Base-by-base conservation (phyloP, 768 basidiomycete genomes). In the Kwoniella dejecticola region DNA sequence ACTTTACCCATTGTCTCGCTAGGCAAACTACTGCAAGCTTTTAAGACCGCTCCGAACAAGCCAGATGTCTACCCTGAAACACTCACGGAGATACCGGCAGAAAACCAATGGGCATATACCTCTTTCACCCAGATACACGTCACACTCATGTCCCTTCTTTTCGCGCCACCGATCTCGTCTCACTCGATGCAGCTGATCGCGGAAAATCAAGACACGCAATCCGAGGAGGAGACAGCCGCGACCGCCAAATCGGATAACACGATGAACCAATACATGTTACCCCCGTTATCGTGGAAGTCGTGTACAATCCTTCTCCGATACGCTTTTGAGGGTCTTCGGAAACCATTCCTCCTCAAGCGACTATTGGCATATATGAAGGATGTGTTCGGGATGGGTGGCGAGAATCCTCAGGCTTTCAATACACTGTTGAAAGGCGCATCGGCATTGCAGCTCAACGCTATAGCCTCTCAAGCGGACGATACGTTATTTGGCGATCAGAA, bases 111-210 rank as follows among this genome's bases (percentile, higher is more conserved):
- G 64, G 74, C 75, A 10, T 79, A 75, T 54, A 64, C 75, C 12
- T 74, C 77, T 0, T 71, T 65, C 21, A 74, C 75, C 3, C 79
- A 79, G 23, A 66, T 74, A 30, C 72, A 74, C 36, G 63, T 71
- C 23, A 77, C 79, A 1, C 66, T 79, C 11, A 64, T 69, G 29
- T 77, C 76, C 2, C 66, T 79, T 38, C 53, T 78, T 11, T 70
- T 70, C 48, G 55, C 68, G 3, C 77, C 75, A 15, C 77, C 77
- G 10, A 68, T 72, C 4, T 68, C 67, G 1, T 55, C 68, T 10
- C 36, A 59, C 6, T 67, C 67, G 4, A 60, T 72, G 54, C 50
- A 46, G n/a, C 36, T 62, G 13, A 64, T 67, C 11, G 65, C 29
- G n/a, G 45, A 33, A 41, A 50, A 62, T 15, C 46, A 50, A 45